Evolutionary conservation across 1,139 yeast species (phyloP).

Genomic region (Candida sanyaensis): DNA sequence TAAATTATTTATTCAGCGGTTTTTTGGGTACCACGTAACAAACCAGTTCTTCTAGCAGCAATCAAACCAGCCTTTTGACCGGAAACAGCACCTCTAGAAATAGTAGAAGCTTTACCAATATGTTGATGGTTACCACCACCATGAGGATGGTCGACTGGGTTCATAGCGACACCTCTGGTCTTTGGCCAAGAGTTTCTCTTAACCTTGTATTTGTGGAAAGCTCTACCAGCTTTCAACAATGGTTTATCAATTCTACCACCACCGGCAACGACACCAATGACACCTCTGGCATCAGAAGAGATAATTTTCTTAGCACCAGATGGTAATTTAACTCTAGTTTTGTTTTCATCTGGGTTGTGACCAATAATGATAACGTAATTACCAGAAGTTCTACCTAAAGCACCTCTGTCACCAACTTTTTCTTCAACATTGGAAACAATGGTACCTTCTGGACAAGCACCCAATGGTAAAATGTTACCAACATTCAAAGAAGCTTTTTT

Average conservation of each 20-base stretch:
- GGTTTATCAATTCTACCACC: slow-evolving; percentile 99
- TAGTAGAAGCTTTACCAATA: slow-evolving; percentile 99
- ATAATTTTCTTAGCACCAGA: slow-evolving; percentile 98
- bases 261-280: slow-evolving; percentile 99
- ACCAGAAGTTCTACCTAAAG: slow-evolving; percentile 99
- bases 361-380: slow-evolving; percentile 98
- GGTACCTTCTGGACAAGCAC: slow-evolving; percentile 99
- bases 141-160: slow-evolving; percentile 99
- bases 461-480: slow-evolving; percentile 97
- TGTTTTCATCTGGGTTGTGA: slow-evolving; percentile 98
- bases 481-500: slow-evolving; percentile 96
- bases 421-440: slow-evolving; percentile 98
- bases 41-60: slow-evolving; percentile 99
- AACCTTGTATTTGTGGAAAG: slow-evolving; percentile 98
- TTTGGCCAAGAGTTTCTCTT: slow-evolving; percentile 99
- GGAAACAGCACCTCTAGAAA: slow-evolving; percentile 99
- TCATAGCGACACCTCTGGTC: slow-evolving; percentile 99
- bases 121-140: slow-evolving; percentile 99
- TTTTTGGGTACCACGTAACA: slow-evolving; percentile 99
- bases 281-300: slow-evolving; percentile 98
- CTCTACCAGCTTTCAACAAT: slow-evolving; percentile 99
- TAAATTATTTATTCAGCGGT: slow-evolving; percentile 64
- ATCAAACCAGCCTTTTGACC: slow-evolving; percentile 99
- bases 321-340: slow-evolving; percentile 98
- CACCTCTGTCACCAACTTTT: slow-evolving; percentile 99